phyloP scores from a whole-genome alignment of 2,329 filamentous ascomycete genomes.

The Penicillium sp. region DNA sequence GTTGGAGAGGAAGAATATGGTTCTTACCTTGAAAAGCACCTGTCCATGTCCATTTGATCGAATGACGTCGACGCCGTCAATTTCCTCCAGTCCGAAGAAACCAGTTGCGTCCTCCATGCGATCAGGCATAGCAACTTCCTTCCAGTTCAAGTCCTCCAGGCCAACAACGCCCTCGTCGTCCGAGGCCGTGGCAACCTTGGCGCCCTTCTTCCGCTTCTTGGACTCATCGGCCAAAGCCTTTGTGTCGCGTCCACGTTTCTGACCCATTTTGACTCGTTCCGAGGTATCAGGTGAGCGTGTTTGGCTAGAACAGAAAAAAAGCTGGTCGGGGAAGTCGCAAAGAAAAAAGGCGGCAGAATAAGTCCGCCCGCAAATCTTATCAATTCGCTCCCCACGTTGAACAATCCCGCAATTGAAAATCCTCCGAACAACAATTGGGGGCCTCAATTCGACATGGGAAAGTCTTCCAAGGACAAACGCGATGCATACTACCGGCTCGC shows the following conservation, averaged over 20 bases:
- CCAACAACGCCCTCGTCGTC: slow-evolving; percentile 31
- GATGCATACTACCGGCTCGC: slow-evolving; percentile 97
- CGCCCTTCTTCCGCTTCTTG: slow-evolving; percentile 38
- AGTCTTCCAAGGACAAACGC: slow-evolving; percentile 97
- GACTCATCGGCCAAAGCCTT: slow-evolving; percentile 28
- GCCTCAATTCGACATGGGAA: slow-evolving; percentile 64
- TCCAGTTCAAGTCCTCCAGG: slow-evolving; percentile 60
- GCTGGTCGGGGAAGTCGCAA: slow-evolving; percentile 18
- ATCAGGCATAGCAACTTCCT: slow-evolving; percentile 66
- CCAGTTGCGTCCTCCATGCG: slow-evolving; percentile 86
- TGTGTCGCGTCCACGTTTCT: slow-evolving; percentile 36
- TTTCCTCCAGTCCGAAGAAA: slow-evolving; percentile 87
- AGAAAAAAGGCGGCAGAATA: slow-evolving; percentile 41
- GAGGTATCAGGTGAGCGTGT: neutral
- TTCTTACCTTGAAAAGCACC: slow-evolving; percentile 42
- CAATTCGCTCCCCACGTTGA: slow-evolving; percentile 29
- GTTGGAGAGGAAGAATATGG: neutral
- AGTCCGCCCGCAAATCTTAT: slow-evolving; percentile 34
- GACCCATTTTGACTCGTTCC: slow-evolving; percentile 29
- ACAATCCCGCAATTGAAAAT: slow-evolving; percentile 17
- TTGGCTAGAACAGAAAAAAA: slow-evolving; percentile 8
- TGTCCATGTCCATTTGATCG: slow-evolving; percentile 56
- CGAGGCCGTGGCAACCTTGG: slow-evolving; percentile 12
- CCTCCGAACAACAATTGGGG: slow-evolving; percentile 1
- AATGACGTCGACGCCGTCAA: slow-evolving; percentile 86